Evolutionary conservation across 2,329 filamentous ascomycete genomes (phyloP).

Genomic region (Aureobasidium melanogenum): DNA sequence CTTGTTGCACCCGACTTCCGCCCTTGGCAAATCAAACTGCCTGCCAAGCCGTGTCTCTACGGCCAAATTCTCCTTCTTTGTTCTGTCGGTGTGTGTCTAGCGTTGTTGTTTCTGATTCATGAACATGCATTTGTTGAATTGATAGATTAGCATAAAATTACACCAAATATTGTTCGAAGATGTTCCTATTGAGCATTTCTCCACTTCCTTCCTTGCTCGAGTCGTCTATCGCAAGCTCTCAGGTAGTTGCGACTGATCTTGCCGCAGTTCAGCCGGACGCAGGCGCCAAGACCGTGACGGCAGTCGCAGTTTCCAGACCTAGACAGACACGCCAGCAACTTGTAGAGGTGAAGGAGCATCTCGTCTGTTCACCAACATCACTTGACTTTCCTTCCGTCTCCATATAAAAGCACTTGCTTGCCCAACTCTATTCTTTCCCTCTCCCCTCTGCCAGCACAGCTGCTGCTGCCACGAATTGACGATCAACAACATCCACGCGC

Average conservation of each 20-base stretch:
- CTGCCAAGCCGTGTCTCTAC: not conserved
- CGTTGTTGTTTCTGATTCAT: not conserved
- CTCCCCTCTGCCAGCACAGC: not conserved
- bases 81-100: slow-evolving; percentile 2
- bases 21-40: not conserved
- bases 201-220: not conserved
- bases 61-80: not conserved
- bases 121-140: not conserved
- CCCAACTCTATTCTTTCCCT: not conserved
- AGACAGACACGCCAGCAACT: not conserved
- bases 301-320: slow-evolving; percentile 5
- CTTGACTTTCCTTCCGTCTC: not conserved
- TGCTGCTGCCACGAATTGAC: not conserved
- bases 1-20: not conserved
- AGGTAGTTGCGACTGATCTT: not conserved
- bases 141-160: not conserved
- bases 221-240: not conserved
- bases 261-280: not conserved
- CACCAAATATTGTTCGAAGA: not conserved
- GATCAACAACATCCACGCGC: not conserved
- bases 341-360: not conserved
- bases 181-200: not conserved
- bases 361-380: not conserved
- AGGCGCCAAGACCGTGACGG: slow-evolving; percentile 7
- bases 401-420: not conserved